Percentiles rank a stretch among this genome's conserved stretches.
These are phyloP conservation scores for Microdochium paspali DNA, from an alignment of 2,329 filamentous ascomycete species.

Conservation along the genomic window DNA sequence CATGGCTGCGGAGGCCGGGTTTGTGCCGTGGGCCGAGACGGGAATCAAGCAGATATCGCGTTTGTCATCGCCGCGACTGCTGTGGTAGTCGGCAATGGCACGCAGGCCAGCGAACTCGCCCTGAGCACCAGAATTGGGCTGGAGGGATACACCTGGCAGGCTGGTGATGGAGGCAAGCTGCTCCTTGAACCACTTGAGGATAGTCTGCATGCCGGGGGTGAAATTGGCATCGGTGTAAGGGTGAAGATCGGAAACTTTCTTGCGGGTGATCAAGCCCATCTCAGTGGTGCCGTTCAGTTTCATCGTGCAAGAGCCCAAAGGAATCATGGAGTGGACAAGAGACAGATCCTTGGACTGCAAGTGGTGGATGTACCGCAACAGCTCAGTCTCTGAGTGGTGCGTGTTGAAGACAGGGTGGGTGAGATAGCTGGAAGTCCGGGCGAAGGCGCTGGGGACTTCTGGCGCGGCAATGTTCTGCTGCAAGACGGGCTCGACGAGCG, in stretches of 20 bases:
- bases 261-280: slow-evolving; percentile 78
- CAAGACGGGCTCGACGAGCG: slow-evolving; percentile 26
- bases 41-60: slow-evolving; percentile 92
- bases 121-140: slow-evolving; percentile 93
- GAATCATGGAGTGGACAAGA: slow-evolving; percentile 94
- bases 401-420: slow-evolving; percentile 92
- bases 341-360: slow-evolving; percentile 92
- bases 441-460: slow-evolving; percentile 48
- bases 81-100: slow-evolving; percentile 77
- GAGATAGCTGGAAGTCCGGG: slow-evolving; percentile 65
- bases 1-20: slow-evolving; percentile 92
- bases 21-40: slow-evolving; percentile 90
- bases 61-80: slow-evolving; percentile 56
- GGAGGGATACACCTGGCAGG: slow-evolving; percentile 81
- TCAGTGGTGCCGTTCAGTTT: slow-evolving; percentile 92
- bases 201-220: slow-evolving; percentile 56
- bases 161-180: slow-evolving; percentile 79
- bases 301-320: slow-evolving; percentile 95
- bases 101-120: slow-evolving; percentile 89
- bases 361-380: slow-evolving; percentile 88
- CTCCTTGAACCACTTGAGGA: slow-evolving; percentile 64
- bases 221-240: slow-evolving; percentile 62
- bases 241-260: slow-evolving; percentile 70
- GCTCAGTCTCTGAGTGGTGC: slow-evolving; percentile 89
- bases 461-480: not conserved